A percentile compares a stretch with the other conserved stretches of the same genome.
phyloP scores from a whole-genome alignment of 305 asterid genomes.

The Rubia tinctorum region DNA sequence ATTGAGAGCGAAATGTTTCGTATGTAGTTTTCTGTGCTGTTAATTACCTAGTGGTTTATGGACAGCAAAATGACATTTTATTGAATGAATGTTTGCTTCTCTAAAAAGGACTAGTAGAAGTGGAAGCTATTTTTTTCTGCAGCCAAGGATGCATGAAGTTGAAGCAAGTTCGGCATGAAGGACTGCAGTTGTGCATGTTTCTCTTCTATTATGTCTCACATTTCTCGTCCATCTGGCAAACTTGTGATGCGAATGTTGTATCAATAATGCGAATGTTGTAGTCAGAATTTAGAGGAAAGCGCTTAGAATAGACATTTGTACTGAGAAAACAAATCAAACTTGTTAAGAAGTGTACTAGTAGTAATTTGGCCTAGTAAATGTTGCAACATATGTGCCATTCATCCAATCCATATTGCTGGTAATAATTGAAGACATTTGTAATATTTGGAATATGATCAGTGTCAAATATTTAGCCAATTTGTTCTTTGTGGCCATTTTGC shows the following conservation, averaged over 20 bases:
- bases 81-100: background rate
- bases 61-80: too few species aligned
- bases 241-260: too few species aligned
- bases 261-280: too few species aligned
- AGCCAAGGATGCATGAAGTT: background rate
- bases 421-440: background rate
- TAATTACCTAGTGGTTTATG: background rate
- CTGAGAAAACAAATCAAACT: background rate
- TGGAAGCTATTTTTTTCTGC: background rate
- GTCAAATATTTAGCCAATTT: too few species aligned
- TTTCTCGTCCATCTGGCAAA: background rate
- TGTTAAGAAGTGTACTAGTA: background rate
- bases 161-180: constrained; percentile 1
- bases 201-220: background rate
- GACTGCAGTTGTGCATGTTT: constrained; percentile 1
- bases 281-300: too few species aligned
- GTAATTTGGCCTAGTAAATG: background rate
- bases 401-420: background rate
- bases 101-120: constrained; percentile 23
- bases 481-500: too few species aligned
- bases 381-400: background rate
- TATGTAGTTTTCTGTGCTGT: background rate
- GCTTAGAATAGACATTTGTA: background rate
- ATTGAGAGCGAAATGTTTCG: background rate
- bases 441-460: background rate